A percentile compares a stretch with the other conserved stretches of the same genome.
These are phyloP conservation scores for Jaltomata sinuosa DNA, from an alignment of 257 asterid genomes.

Conservation along the genomic window DNA sequence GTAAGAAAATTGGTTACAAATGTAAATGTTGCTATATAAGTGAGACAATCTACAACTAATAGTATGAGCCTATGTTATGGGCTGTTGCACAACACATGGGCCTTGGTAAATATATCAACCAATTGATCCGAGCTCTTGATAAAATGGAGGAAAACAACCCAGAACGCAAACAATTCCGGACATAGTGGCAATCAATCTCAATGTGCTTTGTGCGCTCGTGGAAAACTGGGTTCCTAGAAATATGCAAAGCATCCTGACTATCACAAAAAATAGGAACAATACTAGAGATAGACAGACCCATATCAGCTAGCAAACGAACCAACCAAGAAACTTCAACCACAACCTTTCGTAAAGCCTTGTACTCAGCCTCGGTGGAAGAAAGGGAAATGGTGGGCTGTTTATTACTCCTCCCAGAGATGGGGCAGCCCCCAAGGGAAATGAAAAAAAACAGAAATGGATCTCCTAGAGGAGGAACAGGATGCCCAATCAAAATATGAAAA, in stretches of 20 bases:
- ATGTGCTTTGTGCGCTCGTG: not conserved
- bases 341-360: too few relatives aligned
- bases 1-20: not conserved
- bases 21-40: not conserved
- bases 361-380: too few relatives aligned
- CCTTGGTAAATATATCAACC: not conserved
- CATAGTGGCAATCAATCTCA: not conserved
- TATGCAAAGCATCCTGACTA: not conserved
- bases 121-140: not conserved
- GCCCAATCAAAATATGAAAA: too few relatives aligned
- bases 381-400: too few relatives aligned
- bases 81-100: not conserved
- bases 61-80: not conserved
- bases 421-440: too few relatives aligned
- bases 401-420: too few relatives aligned
- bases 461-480: too few relatives aligned
- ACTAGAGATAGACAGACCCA: too few relatives aligned
- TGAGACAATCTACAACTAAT: not conserved
- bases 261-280: not conserved
- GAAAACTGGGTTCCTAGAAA: not conserved
- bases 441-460: too few relatives aligned
- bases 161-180: not conserved
- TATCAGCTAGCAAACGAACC: too few relatives aligned
- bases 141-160: not conserved
- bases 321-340: too few relatives aligned